Base-by-base conservation (phyloP, 306 rosid genomes). In the Alnus glutinosa region DNA sequence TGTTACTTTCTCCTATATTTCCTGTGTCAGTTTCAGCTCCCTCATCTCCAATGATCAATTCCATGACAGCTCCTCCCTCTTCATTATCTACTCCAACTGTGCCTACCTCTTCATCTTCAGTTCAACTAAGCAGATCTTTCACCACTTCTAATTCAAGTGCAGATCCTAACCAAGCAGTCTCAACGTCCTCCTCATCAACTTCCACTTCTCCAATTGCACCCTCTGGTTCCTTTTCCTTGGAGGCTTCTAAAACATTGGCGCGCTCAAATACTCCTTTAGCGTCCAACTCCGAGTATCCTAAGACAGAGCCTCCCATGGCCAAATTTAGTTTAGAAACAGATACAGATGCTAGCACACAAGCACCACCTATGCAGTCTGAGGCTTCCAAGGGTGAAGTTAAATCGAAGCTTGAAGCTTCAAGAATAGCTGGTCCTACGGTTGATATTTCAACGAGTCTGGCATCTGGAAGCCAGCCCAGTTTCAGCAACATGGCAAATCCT, bases 11-110 rank as follows among this genome's bases (percentile, higher is more conserved):
- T 62, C 75, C 88, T 12, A 52, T 81, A 37, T 81, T 72, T 77
- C 79, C 86, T n/a, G 58, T 79, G 75, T 83, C 90, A 47, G 12
- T 44, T 82, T 83, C 82, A 47, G 83, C 89, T 75, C 52, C 79
- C 14, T 70, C 80, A 44, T 76, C 81, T 74, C 71, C 58, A 15
- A 34, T 71, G 37, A 70, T 50, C 64, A 47, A 72, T 75, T 67
- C 87, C 13, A 75, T 78, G 23, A 71, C 75, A 12, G 85, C 81
- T 77, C 64, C 81, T 85, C 77, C 78, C 10, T 74, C 63, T 55
- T 72, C 75, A 51, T 71, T 86, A 73, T 74, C 90, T 51, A 76
- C 82, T 70, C 76, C 88, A 57, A 51, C 80, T 32, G 71, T 80
- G 48, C 72, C 89, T 82, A 46, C 89, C 57, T 81, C 81, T 44